A percentile compares a stretch with the other conserved stretches of the same genome.
Evolutionary conservation across 2,329 filamentous ascomycete genomes (phyloP).

Genomic region (Colletotrichum acutatum): DNA sequence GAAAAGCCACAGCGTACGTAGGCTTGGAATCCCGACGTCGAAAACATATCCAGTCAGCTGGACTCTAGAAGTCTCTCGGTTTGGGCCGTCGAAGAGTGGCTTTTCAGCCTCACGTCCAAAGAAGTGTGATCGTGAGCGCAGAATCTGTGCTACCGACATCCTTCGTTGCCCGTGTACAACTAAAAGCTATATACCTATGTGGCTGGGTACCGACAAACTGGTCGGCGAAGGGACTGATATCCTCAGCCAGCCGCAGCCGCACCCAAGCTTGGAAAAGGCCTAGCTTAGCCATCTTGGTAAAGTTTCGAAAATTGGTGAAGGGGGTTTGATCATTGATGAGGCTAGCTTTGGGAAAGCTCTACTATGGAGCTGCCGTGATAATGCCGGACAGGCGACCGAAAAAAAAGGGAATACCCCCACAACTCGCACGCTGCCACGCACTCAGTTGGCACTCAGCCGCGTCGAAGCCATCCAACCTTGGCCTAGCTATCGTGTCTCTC

Average conservation of each 20-base stretch:
- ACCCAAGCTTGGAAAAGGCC: not conserved
- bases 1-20: not conserved
- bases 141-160: not conserved
- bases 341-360: not conserved
- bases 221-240: not conserved
- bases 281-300: not conserved
- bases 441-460: not conserved
- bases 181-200: not conserved
- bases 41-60: not conserved
- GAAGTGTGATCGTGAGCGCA: not conserved
- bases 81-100: not conserved
- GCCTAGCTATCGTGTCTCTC: not conserved
- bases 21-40: not conserved
- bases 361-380: not conserved
- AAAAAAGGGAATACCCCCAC: not conserved
- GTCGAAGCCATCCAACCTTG: not conserved
- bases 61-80: not conserved
- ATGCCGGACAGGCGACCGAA: conserved; percentile 8
- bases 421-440: conserved; percentile 10
- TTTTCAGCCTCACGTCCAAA: not conserved
- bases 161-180: too few relatives aligned
- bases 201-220: too few relatives aligned
- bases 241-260: conserved; percentile 1
- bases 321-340: not conserved
- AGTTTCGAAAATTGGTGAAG: not conserved